Base-by-base conservation (phyloP, 306 rosid species). In the Arachis hypogaea region DNA sequence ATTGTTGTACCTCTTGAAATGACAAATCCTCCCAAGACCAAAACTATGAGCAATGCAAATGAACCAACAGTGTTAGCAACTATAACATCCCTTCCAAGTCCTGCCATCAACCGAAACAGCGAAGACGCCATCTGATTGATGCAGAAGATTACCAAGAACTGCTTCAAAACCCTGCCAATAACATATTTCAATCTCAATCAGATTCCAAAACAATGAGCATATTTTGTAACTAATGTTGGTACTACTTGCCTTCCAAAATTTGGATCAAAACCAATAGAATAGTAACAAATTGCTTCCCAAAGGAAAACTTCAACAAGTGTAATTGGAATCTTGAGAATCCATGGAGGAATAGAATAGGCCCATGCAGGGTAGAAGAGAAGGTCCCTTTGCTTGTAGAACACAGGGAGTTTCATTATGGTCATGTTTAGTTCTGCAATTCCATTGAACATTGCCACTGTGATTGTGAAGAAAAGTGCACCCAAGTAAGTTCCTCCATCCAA, bases 321-420 rank as follows among this genome's bases (percentile, higher is more conserved):
- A 63, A 93, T 84, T 46, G 98, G 98, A 73, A 89, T 91, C 84
- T 88, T 91, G 72, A 89, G 96, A 52, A 93, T 86, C 97, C 97
- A 89, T 72, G 94, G 83, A 61, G 96, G 96, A 61, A 86, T 12
- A 40, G 98, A 80, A 76, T 93, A 91, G 22, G 96, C 92, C 96
- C 98, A 93, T 11, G 98, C 67, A 42, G 98, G 98, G 68, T 82
- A 89, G 82, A 93, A 91, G 59, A 81, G 90, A 76, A 91, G 92
- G 79, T 91, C 96, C 69, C 97, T 91, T 85, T 93, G 98, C 78
- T 93, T 93, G 84, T 77, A 93, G 64, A 91, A 93, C 55, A 93
- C 75, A 14, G 97, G 98, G 79, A 93, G 98, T 68, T 93, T 91
- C 91, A 88, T 80, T 59, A 93, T 66, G 11, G 94, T 41, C 97